Evolutionary conservation across 805 yeast genomes (phyloP).

Genomic region (Candida pini): DNA sequence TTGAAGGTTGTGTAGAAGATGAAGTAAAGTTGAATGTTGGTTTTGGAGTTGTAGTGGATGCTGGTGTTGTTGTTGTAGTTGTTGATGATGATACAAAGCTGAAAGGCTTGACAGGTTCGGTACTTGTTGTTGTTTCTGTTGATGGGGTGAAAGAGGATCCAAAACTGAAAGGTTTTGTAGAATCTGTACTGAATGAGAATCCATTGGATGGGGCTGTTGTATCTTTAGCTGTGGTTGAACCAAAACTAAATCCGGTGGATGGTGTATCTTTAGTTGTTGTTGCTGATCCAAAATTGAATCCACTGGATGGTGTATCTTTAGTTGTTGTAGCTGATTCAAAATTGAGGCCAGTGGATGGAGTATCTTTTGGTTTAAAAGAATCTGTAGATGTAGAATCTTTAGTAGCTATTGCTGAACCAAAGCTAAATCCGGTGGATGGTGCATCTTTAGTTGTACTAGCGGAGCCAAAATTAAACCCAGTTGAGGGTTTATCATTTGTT

Average conservation of each 20-base stretch:
- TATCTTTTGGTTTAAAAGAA: slow-evolving; percentile 3
- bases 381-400: slow-evolving; percentile 7
- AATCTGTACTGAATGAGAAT: slow-evolving; percentile 11
- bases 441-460: slow-evolving; percentile 13
- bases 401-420: slow-evolving; percentile 15
- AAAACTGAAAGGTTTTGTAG: slow-evolving; percentile 11
- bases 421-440: slow-evolving; percentile 9
- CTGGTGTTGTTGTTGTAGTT: slow-evolving; percentile 1
- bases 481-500: slow-evolving; percentile 1
- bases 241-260: slow-evolving; percentile 11
- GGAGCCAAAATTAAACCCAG: not conserved
- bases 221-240: slow-evolving; percentile 18
- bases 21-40: no score
- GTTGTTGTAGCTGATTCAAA: slow-evolving; percentile 6
- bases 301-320: not conserved
- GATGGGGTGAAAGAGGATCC: no score
- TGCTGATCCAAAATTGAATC: not conserved
- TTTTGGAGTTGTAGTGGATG: slow-evolving; percentile 6
- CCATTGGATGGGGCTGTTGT: slow-evolving; percentile 7
- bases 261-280: slow-evolving; percentile 12
- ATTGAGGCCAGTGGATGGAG: slow-evolving; percentile 13
- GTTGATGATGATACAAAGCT: slow-evolving; percentile 2
- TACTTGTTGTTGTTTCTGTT: slow-evolving; percentile 4
- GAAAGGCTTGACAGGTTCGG: slow-evolving; percentile 1
- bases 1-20: slow-evolving; percentile 4